Percentiles rank a stretch among this genome's conserved stretches.
phyloP scores from a whole-genome alignment of 805 yeast species.

The Candida coquimbonensis region DNA sequence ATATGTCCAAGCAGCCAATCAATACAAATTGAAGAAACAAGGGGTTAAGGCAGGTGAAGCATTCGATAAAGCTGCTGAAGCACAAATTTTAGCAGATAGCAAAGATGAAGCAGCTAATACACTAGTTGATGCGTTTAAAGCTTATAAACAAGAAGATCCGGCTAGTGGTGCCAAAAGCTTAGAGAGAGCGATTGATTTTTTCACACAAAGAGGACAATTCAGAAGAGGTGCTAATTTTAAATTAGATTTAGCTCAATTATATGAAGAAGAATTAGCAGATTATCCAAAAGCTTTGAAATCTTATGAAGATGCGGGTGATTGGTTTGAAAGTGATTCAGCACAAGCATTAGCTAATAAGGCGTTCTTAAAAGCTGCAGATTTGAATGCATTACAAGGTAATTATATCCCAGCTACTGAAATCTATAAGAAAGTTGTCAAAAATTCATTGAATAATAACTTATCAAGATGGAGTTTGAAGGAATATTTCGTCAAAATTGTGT shows the following conservation, averaged over 20 bases:
- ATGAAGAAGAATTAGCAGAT: slow-evolving; percentile 71
- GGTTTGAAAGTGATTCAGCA: slow-evolving; percentile 91
- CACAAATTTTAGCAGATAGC: slow-evolving; percentile 65
- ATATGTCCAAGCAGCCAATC: slow-evolving; percentile 89
- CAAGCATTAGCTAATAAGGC: slow-evolving; percentile 86
- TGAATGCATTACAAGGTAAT: slow-evolving; percentile 69
- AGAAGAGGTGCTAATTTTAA: slow-evolving; percentile 94
- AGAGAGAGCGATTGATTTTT: slow-evolving; percentile 70
- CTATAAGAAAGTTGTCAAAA: slow-evolving; percentile 74
- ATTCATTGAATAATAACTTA: slow-evolving; percentile 63
- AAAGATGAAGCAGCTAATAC: slow-evolving; percentile 91
- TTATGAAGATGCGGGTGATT: slow-evolving; percentile 92
- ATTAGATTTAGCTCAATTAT: slow-evolving; percentile 81
- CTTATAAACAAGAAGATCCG: slow-evolving; percentile 69
- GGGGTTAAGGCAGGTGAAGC: slow-evolving; percentile 70
- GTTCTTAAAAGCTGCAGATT: slow-evolving; percentile 81
- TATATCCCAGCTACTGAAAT: slow-evolving; percentile 69
- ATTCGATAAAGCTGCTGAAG: slow-evolving; percentile 79
- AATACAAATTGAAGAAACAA: slow-evolving; percentile 71
- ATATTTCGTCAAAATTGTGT: slow-evolving; percentile 74
- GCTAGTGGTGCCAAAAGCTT: slow-evolving; percentile 71
- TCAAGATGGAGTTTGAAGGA: slow-evolving; percentile 92
- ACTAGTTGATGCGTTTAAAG: slow-evolving; percentile 83
- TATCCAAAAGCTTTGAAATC: slow-evolving; percentile 61
- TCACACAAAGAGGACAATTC: slow-evolving; percentile 88